Base-by-base conservation (phyloP, 75 land plant species). In the Picea glauca region DNA sequence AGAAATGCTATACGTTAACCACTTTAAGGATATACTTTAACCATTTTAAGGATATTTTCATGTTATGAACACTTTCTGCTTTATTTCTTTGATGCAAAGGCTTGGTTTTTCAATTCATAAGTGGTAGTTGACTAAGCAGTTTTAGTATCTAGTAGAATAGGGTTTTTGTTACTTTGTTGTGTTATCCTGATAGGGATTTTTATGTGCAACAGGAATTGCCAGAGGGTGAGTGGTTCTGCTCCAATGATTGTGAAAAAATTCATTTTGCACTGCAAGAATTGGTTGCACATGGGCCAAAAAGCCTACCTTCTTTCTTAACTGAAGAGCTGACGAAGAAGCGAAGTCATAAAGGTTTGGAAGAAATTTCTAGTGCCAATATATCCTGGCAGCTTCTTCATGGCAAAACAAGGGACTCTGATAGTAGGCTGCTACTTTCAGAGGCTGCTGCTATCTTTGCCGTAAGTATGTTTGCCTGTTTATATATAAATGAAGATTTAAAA, bases 191-290 rank as follows among this genome's bases (percentile, higher is more conserved):
- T 23, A 62, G 26, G 65, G n/a, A 17, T 62, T 23, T 63, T 63
- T 18, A n/a, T 63, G 21, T 75, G 77, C 67, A 54, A 38, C 90
- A 95, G 98, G 96, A 89, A 83, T 82, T 95, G 40, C 96, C 93
- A 12, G 79, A 85, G 77, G 93, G 84, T 20, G 89, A 90, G 66
- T 95, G 98, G 98, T 93, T 93, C 75, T 95, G 98, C 78, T 80
- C 88, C 73, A 58, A 74, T 32, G 91, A 88, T 30, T 95, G 98
- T 78, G 83, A 62, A 58, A 78, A 74, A 35, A 91, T 95, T 60
- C 88, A 87, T 66, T 32, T 20, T 13, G 78, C 83, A 26, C 76
- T 95, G 32, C 65, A 85, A 76, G 70, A 80, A 54, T 66, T 83
- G 13, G 85, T 84, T 72, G 72, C 74, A 21, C 77, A 73, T 77